Percentiles rank a stretch among this genome's conserved stretches.
phyloP scores from a whole-genome alignment of 176 grass and related monocot genomes.

The Aegilops tauschii region DNA sequence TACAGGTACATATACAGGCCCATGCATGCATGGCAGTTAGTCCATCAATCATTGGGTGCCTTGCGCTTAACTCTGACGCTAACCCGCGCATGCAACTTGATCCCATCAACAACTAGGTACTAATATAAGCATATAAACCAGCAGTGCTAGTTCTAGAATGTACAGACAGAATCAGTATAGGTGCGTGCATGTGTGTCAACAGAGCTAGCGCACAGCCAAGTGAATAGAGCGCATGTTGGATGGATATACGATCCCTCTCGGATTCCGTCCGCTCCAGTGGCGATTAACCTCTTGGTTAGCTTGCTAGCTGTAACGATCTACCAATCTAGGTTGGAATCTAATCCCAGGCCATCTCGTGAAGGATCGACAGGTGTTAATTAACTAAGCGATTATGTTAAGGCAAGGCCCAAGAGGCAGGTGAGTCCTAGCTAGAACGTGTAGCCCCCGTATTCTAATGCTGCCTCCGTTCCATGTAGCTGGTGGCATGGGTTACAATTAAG shows the following conservation, averaged over 20 bases:
- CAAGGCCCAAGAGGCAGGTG: background rate
- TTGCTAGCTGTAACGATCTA: slow-evolving; percentile 8
- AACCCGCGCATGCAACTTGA: background rate
- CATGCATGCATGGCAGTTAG: too few species aligned
- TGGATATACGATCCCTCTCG: slow-evolving; percentile 1
- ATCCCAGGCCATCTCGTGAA: background rate
- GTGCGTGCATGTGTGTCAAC: too few species aligned
- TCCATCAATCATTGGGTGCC: too few species aligned
- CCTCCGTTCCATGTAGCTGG: slow-evolving; percentile 1
- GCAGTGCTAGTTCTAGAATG: too few species aligned
- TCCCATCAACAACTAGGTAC: too few species aligned
- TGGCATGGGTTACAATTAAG: background rate
- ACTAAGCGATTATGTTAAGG: background rate
- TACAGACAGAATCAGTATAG: too few species aligned
- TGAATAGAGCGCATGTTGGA: background rate
- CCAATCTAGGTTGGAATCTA: background rate
- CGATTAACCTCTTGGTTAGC: background rate
- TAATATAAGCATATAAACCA: too few species aligned
- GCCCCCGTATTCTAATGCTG: background rate
- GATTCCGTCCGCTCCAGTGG: background rate
- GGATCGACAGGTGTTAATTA: background rate
- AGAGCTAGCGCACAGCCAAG: too few species aligned
- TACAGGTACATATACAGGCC: too few species aligned
- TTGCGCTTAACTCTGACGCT: background rate
- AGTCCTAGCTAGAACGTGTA: slow-evolving; percentile 30